Conservation (phyloP, 805 yeast species). For the Pichia gijzeniarum region DNA sequence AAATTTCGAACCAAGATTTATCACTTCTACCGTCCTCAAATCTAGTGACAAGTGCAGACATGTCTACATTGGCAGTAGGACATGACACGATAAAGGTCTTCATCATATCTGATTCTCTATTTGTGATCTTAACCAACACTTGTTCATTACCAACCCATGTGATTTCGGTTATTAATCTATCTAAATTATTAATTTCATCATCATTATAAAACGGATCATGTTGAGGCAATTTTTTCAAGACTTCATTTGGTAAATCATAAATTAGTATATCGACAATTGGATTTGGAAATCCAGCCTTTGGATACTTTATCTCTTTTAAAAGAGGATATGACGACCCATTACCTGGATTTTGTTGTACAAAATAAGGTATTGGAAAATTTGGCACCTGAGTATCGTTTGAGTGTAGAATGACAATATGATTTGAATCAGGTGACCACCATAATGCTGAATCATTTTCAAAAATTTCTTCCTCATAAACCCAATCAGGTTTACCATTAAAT, state of each 20-base stretch:
- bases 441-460: conserved; percentile 60
- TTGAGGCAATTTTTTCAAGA: conserved; percentile 17
- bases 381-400: conserved; percentile 73
- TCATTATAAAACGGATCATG: conserved; percentile 38
- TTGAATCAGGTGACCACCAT: conserved; percentile 85
- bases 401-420: conserved; percentile 54
- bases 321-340: conserved; percentile 47
- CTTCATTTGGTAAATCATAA: conserved; percentile 31
- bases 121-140: conserved; percentile 50
- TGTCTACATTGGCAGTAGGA: conserved; percentile 11
- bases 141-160: conserved; percentile 57
- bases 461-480: conserved; percentile 94
- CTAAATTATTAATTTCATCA: conserved; percentile 33
- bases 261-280: conserved; percentile 56
- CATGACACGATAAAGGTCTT: conserved; percentile 52
- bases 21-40: conserved; percentile 37
- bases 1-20: conserved; percentile 74
- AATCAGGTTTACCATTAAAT: conserved; percentile 86
- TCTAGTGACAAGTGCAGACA: conserved; percentile 38
- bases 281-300: conserved; percentile 76
- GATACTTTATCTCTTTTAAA: conserved; percentile 59
- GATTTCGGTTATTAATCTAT: conserved; percentile 58
- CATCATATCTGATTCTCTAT: conserved; percentile 61
- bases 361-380: conserved; percentile 68
- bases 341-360: conserved; percentile 44